Conservation (phyloP, 768 basidiomycete genomes). For the Lentinula lateritia region DNA sequence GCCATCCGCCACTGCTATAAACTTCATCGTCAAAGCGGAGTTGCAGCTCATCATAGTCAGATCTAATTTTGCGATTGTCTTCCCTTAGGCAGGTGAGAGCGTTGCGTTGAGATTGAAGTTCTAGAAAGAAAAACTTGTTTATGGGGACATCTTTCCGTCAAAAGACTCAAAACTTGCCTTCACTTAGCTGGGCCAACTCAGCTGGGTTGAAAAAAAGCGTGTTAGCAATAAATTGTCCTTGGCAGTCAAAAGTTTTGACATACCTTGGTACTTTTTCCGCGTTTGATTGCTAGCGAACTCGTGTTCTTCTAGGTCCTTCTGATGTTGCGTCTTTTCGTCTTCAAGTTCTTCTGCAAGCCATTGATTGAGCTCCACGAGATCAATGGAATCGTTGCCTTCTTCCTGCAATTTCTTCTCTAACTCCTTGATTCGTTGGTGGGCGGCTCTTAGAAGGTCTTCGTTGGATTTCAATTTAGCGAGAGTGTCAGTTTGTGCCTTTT, state of each 20-base stretch:
- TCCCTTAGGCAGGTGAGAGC: constrained; percentile 71
- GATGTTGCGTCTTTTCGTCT: constrained; percentile 71
- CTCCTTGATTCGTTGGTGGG: constrained; percentile 51
- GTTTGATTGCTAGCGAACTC: constrained; percentile 79
- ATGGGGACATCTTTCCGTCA: background rate
- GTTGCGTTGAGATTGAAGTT: constrained; percentile 75
- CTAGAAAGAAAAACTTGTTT: constrained; percentile 25
- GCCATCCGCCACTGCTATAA: constrained; percentile 72
- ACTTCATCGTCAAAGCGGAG: constrained; percentile 73
- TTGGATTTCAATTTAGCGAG: constrained; percentile 46
- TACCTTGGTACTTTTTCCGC: constrained; percentile 83
- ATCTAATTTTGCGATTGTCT: constrained; percentile 72
- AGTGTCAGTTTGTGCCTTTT: constrained; percentile 50
- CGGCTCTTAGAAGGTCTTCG: constrained; percentile 40
- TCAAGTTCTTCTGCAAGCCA: constrained; percentile 73
- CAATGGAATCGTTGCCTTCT: constrained; percentile 61
- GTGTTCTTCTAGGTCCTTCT: constrained; percentile 74
- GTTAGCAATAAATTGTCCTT: background rate
- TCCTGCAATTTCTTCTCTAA: constrained; percentile 61
- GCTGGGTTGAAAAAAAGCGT: constrained; percentile 30
- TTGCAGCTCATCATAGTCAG: constrained; percentile 72
- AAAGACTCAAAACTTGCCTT: constrained; percentile 41
- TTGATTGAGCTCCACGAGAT: constrained; percentile 57
- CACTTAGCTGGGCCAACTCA: constrained; percentile 73
- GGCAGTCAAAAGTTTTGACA: constrained; percentile 2